These are phyloP conservation scores for Poa annua DNA, from an alignment of 176 grass and related monocot genomes.

Conservation along the genomic window DNA sequence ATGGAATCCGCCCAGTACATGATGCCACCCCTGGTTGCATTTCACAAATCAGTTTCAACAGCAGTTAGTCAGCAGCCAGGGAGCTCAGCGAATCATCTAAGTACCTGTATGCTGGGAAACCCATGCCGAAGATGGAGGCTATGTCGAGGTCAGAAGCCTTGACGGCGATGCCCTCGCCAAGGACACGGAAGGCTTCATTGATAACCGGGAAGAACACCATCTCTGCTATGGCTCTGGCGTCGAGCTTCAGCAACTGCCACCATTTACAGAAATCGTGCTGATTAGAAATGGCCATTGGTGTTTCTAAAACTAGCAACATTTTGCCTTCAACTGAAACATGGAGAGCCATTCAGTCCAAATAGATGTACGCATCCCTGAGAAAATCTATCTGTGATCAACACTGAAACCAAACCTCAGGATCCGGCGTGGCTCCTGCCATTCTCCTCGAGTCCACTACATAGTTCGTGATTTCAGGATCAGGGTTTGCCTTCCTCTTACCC, in stretches of 20 bases:
- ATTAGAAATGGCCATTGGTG: not conserved
- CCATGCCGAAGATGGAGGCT: conserved; percentile 62
- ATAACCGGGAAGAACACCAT: conserved; percentile 68
- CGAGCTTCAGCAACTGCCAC: conserved; percentile 59
- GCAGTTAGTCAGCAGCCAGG: not conserved
- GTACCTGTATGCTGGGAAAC: conserved; percentile 16
- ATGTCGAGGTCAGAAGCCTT: conserved; percentile 67
- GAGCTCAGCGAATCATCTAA: not conserved
- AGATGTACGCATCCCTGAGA: not conserved
- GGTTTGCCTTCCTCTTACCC: conserved; percentile 54
- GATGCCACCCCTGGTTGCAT: conserved; percentile 58
- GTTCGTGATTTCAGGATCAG: conserved; percentile 59
- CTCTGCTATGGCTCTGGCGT: conserved; percentile 52
- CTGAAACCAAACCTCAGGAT: conserved; percentile 53
- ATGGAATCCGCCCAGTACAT: conserved; percentile 67
- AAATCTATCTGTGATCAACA: not conserved
- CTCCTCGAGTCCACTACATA: conserved; percentile 57
- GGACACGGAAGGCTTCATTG: conserved; percentile 62
- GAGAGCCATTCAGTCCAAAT: not conserved
- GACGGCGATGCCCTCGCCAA: conserved; percentile 57
- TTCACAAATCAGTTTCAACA: not conserved
- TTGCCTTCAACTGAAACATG: not conserved
- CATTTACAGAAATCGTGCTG: not conserved
- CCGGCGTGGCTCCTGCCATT: conserved; percentile 44
- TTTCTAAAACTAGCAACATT: conserved; percentile 6